phyloP scores from a whole-genome alignment of 2,329 filamentous ascomycete genomes.

The Epichloe elymi region DNA sequence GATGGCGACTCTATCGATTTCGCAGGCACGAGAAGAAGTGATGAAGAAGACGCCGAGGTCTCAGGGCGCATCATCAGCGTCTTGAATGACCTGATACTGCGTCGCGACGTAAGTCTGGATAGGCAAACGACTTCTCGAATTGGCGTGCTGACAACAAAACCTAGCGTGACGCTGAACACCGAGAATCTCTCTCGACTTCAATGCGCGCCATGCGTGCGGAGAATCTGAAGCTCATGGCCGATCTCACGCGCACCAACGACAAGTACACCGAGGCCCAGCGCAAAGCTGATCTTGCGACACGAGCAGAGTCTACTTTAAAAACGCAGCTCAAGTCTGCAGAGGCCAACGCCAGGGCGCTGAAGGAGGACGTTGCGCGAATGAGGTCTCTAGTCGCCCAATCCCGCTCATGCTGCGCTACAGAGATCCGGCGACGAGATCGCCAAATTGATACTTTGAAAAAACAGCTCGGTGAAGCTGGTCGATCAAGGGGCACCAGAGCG shows the following conservation, averaged over 20 bases:
- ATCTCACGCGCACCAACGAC: constrained; percentile 46
- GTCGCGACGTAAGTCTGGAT: constrained; percentile 56
- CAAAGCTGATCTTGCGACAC: constrained; percentile 45
- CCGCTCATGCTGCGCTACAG: constrained; percentile 74
- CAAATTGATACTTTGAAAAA: constrained; percentile 83
- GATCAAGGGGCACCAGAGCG: constrained; percentile 43
- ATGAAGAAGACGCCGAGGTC: constrained; percentile 42
- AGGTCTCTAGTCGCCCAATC: constrained; percentile 73
- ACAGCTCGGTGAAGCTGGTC: constrained; percentile 61
- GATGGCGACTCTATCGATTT: constrained; percentile 74
- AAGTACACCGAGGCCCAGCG: constrained; percentile 42
- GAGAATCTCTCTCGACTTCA: constrained; percentile 68
- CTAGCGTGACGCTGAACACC: constrained; percentile 78
- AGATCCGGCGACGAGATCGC: constrained; percentile 78
- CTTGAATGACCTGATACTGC: constrained; percentile 82
- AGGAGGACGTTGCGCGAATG: constrained; percentile 70
- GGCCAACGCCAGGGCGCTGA: constrained; percentile 57
- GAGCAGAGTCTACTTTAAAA: constrained; percentile 57
- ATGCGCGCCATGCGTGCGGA: constrained; percentile 66
- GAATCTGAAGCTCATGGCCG: constrained; percentile 56
- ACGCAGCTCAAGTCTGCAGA: constrained; percentile 63
- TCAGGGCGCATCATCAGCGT: constrained; percentile 85
- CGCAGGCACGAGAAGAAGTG: constrained; percentile 51
- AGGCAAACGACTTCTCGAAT: background rate
- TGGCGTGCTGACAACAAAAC: constrained; percentile 6